A percentile compares a stretch with the other conserved stretches of the same genome.
Evolutionary conservation across 2,329 filamentous ascomycete species (phyloP).

Genomic region (Tolypocladium inflatum): DNA sequence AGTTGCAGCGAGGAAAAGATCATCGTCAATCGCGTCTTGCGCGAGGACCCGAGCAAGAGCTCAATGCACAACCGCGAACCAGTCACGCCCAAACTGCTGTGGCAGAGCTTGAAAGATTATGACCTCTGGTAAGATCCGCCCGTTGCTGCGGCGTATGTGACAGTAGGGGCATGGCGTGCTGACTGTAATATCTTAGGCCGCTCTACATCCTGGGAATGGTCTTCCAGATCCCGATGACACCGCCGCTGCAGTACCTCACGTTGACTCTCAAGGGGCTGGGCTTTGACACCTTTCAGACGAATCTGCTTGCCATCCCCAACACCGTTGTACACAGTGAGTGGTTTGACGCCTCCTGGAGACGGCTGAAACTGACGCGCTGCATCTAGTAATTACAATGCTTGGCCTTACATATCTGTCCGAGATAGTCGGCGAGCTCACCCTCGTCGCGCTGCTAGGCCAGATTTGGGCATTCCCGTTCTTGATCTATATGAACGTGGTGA

Average conservation of each 20-base stretch:
- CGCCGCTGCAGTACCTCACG: conserved; percentile 32
- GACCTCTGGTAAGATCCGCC: conserved; percentile 40
- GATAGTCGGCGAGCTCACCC: conserved; percentile 5
- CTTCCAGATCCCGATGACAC: conserved; percentile 27
- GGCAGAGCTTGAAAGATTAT: conserved; percentile 44
- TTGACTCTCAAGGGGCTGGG: conserved; percentile 30
- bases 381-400: conserved; percentile 6
- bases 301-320: conserved; percentile 35
- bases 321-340: neutral
- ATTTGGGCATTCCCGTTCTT: conserved; percentile 45
- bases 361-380: neutral
- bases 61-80: conserved; percentile 47
- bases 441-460: conserved; percentile 30
- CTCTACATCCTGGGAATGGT: conserved; percentile 33
- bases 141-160: too few species aligned
- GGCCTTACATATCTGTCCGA: conserved; percentile 6
- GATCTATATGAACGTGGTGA: conserved; percentile 29
- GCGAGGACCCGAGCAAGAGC: conserved; percentile 49
- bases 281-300: conserved; percentile 32
- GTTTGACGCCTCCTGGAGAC: fast-evolving
- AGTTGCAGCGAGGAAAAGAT: conserved; percentile 38
- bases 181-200: neutral
- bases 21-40: conserved; percentile 43
- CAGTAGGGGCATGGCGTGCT: neutral
- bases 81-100: conserved; percentile 36